Conservation (phyloP, 2,329 filamentous ascomycete genomes). For the Periconia sp. region DNA sequence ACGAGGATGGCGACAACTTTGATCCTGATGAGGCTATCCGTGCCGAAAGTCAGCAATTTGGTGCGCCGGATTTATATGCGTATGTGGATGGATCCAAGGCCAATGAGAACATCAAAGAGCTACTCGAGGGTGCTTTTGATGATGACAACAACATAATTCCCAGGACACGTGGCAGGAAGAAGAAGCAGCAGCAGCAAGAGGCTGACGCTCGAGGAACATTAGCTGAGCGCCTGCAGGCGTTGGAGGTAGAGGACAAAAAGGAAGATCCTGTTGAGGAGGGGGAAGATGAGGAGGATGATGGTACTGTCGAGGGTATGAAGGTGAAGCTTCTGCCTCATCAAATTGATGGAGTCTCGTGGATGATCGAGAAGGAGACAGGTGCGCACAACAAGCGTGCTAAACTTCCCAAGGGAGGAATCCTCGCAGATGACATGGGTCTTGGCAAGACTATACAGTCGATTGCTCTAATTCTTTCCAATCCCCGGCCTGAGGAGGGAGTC, state of each 20-base stretch:
- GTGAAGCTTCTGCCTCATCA: slow-evolving; percentile 93
- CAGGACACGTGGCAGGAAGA: slow-evolving; percentile 52
- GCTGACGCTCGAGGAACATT: slow-evolving; percentile 46
- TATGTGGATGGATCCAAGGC: slow-evolving; percentile 77
- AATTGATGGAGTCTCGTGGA: slow-evolving; percentile 92
- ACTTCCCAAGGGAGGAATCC: slow-evolving; percentile 88
- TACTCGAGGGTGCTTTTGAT: slow-evolving; percentile 82
- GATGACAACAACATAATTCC: slow-evolving; percentile 68
- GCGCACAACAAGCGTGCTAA: slow-evolving; percentile 78
- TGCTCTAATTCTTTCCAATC: slow-evolving; percentile 83
- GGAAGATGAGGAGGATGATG: slow-evolving; percentile 61
- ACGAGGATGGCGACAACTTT: slow-evolving; percentile 52
- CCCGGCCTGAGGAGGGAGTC: slow-evolving; percentile 64
- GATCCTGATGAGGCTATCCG: slow-evolving; percentile 55
- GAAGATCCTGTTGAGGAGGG: slow-evolving; percentile 59
- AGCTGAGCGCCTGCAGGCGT: slow-evolving; percentile 51
- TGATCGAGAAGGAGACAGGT: slow-evolving; percentile 90
- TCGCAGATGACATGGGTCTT: slow-evolving; percentile 96
- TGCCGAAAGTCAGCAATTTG: slow-evolving; percentile 56
- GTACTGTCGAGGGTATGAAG: slow-evolving; percentile 77
- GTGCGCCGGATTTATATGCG: slow-evolving; percentile 60
- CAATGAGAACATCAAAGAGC: slow-evolving; percentile 76
- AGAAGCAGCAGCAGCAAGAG: slow-evolving; percentile 45
- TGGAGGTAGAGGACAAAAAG: slow-evolving; percentile 54
- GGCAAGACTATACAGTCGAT: slow-evolving; percentile 97